Conservation (phyloP, 192 early-diverging fungal genomes). For the Gamsiella multidivaricata region DNA sequence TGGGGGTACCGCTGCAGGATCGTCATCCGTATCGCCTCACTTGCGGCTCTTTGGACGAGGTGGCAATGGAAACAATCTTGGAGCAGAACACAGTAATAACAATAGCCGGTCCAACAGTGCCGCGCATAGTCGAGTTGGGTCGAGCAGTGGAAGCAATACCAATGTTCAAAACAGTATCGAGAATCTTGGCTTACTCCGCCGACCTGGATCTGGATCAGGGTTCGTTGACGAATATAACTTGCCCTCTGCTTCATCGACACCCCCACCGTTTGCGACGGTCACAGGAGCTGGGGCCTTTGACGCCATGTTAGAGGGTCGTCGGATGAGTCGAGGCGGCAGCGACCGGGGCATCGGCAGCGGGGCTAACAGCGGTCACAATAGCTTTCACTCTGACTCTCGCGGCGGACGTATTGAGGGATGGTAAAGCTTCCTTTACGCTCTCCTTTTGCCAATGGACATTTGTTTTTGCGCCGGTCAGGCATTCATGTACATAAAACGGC, state of each 20-base stretch:
- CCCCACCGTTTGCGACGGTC: neutral
- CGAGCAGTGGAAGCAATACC: constrained; percentile 22
- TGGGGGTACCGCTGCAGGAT: neutral
- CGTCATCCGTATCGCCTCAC: constrained; percentile 14
- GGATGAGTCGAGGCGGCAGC: constrained; percentile 46
- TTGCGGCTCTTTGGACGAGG: constrained; percentile 35
- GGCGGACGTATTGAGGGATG: constrained; percentile 40
- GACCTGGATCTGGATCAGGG: constrained; percentile 19
- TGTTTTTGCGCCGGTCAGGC: too few relatives aligned
- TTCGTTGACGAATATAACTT: constrained; percentile 5
- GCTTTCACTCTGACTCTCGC: constrained; percentile 41
- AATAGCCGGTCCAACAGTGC: constrained; percentile 23
- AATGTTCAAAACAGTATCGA: constrained; percentile 21
- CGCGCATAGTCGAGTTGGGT: constrained; percentile 34
- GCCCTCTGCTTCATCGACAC: constrained; percentile 8
- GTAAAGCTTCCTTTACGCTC: constrained; percentile 2
- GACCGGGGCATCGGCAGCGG: constrained; percentile 37
- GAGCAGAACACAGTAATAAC: neutral
- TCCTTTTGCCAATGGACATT: too few relatives aligned
- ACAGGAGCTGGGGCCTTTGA: constrained; percentile 18
- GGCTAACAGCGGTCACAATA: constrained; percentile 37
- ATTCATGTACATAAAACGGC: neutral
- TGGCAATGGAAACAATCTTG: neutral
- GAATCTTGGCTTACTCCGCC: constrained; percentile 3
- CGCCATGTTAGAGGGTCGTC: constrained; percentile 27